Evolutionary conservation across 257 asterid genomes (phyloP), one percentile per base, ranked within the genome.

Genomic region (Misopates orontium): DNA sequence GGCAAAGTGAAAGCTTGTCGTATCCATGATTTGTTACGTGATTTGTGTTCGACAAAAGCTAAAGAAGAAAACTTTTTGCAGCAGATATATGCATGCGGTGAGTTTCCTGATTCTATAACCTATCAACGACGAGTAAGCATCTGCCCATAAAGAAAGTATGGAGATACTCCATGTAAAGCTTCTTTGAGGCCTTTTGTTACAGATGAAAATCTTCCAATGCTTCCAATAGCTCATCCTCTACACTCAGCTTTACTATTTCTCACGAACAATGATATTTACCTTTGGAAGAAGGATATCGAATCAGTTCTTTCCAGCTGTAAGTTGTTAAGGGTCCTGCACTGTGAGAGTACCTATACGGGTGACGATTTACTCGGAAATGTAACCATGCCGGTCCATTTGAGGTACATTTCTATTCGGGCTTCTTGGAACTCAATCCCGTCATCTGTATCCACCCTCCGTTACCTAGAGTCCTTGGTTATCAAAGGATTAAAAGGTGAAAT

Each of bases 381-480:
- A 3, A 14, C 14, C 9, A 13, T 28, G 19, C 9, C 54, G 13
- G 20, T 62, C 28, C 61, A 42, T 18, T 63, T 63, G 50, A 62
- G 65, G 52, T 71, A 62, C 28, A 5, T 71, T 6, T 62, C 71
- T 22, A 3, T 62, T 24, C 1, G 44, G 6, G n/a, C n/a, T n/a
- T n/a, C n/a, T n/a, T n/a, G n/a, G n/a, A 58, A 3, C 25, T 28
- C 14, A 5, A 58, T 58, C 24, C 64, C 64, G 1, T 31, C 44
- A 31, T 32, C 64, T n/a, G 4, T 31, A 2, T 31, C 64, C 4
- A 58, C 17, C 48, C 48, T 58, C 3, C n/a, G 16, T 6, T 28
- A 58, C 64, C 20, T 58, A 23, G 64, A 36, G 17, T 16, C 64
- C 8, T 58, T 58, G 48, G 32, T 58, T 32, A 58, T 58, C 49